Base-by-base conservation (phyloP, 1,284 basidiomycete species). In the Heliocybe sulcata region DNA sequence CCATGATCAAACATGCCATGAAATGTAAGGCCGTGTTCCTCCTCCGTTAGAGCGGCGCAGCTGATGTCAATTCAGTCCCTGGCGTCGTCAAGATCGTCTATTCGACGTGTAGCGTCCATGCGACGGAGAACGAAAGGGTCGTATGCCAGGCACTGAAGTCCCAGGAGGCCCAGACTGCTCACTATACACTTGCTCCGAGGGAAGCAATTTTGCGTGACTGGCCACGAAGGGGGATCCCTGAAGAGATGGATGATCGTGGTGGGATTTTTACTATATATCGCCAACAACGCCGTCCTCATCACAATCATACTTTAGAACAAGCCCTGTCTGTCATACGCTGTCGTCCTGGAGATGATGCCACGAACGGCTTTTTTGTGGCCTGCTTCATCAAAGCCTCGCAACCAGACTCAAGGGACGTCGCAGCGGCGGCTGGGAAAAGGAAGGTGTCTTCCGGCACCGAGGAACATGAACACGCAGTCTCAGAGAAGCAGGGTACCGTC, bases 1-100 rank as follows among this genome's bases (percentile, higher is more conserved):
- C 83, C 68, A 95, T 98, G 84, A 85, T 99, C 62, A 83, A 82
- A 61, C 97, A 98, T 65, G 96, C 96, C 9, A 94, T 99, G 86
- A 87, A 85, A 67, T 99, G 93, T 93, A 66, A 65, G 79, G 65
- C 27, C 16, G 14, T 6, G 14, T 35, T 19, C 3, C 9, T n/a
- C 35, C 9, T 26, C 45, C 3, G 3, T 3, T 22, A 3, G 52
- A 26, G 35, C 33, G 20, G 12, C 22, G 4, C 33, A 10, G 3
- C 29, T 26, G 16, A 45, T 20, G 23, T 31, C 35, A 12, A 4
- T 26, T 14, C 65, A 75, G 90, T 92, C 63, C 80, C 80, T 0
- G 64, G 70, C 1, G 79, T 79, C 2, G 61, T 77, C 53, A 85
- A 82, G 60, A 90, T 98, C 57, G 94, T 95, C 16, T 99, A 99